Evolutionary conservation across 345 rosid genomes (phyloP).

Genomic region (Rhizophora mangle): DNA sequence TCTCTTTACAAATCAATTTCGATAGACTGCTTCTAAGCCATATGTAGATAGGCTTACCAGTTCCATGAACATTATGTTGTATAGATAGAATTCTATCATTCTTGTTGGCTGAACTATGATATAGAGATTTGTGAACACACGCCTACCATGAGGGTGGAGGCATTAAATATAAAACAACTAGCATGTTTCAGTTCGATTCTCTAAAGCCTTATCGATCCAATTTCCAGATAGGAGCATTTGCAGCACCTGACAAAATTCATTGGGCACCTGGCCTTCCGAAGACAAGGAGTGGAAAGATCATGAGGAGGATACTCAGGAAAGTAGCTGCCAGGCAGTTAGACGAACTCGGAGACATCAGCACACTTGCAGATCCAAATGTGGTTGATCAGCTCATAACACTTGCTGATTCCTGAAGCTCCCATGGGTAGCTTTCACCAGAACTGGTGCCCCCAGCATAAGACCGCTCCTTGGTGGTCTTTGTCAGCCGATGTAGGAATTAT

Average conservation of each 20-base stretch:
- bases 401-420: slow-evolving; percentile 43
- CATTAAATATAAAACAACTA: not conserved
- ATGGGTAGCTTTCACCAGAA: no score
- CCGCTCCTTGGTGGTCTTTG: no score
- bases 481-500: no score
- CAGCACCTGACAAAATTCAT: slow-evolving; percentile 89
- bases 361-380: slow-evolving; percentile 83
- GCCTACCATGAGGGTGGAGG: not conserved
- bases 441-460: no score
- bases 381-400: slow-evolving; percentile 76
- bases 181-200: not conserved
- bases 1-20: not conserved
- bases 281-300: slow-evolving; percentile 97
- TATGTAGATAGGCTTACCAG: not conserved
- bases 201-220: slow-evolving; percentile 1
- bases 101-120: no score
- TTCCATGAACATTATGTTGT: not conserved
- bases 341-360: slow-evolving; percentile 91
- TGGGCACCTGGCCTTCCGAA: slow-evolving; percentile 98
- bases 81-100: no score
- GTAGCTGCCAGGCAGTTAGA: slow-evolving; percentile 82
- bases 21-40: not conserved
- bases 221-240: slow-evolving; percentile 87
- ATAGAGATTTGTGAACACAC: no score
- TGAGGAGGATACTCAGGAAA: slow-evolving; percentile 92